A percentile compares a stretch with the other conserved stretches of the same genome.
Conservation (phyloP, 2,329 filamentous ascomycete species). For the Emericellopsis atlantica region DNA sequence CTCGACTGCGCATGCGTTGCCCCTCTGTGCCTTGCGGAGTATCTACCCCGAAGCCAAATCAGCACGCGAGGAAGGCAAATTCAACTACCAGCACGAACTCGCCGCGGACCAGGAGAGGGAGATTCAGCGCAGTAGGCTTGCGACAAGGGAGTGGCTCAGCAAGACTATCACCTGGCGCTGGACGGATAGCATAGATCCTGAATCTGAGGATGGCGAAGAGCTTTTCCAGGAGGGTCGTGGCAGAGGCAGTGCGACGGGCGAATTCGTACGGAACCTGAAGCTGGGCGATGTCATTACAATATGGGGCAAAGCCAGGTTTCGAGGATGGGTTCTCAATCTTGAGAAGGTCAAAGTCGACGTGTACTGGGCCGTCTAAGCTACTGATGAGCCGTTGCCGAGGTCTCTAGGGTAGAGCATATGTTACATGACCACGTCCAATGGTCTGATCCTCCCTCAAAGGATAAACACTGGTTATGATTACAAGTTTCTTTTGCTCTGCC, state of each 20-base stretch:
- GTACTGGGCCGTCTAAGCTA: conserved; percentile 38
- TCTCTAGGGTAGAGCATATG: too few relatives aligned
- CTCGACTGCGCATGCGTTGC: conserved; percentile 10
- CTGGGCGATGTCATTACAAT: conserved; percentile 50
- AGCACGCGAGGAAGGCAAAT: conserved; percentile 7
- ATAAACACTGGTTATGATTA: too few relatives aligned
- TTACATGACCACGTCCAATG: too few relatives aligned
- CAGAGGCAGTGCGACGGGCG: conserved; percentile 33
- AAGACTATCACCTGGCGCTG: conserved; percentile 42
- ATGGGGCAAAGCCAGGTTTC: conserved; percentile 47
- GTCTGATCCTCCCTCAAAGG: too few relatives aligned
- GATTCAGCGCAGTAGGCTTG: conserved; percentile 35
- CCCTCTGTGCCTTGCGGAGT: conserved; percentile 22
- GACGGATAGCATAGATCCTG: conserved; percentile 22
- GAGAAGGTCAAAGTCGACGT: conserved; percentile 38
- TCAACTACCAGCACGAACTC: conserved; percentile 23
- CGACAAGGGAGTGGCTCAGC: conserved; percentile 16
- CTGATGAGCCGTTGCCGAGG: too few relatives aligned
- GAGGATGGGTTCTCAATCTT: conserved; percentile 38
- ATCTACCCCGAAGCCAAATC: conserved; percentile 17
- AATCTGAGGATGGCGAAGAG: conserved; percentile 24
- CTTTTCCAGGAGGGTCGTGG: conserved; percentile 35
- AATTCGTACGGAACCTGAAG: conserved; percentile 41
- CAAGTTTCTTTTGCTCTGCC: too few relatives aligned
- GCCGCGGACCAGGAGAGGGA: conserved; percentile 19